phyloP scores from a whole-genome alignment of 169 alveolate genomes.

The Theileria equi region DNA sequence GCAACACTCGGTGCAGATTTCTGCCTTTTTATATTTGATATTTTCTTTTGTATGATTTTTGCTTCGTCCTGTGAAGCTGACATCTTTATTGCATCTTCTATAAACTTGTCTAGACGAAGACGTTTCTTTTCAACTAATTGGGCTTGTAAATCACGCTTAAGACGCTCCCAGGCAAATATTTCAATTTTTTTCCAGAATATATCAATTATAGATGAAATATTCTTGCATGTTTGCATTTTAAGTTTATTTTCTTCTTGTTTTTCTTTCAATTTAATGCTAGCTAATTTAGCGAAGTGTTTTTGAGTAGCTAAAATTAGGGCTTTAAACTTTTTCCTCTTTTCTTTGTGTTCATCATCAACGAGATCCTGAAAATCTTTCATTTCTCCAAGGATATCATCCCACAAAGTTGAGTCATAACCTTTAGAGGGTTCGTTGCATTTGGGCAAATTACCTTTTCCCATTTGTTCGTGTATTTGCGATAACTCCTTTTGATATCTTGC shows the following conservation, averaged over 20 bases:
- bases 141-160: conserved; percentile 68
- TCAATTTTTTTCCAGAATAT: conserved; percentile 77
- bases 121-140: conserved; percentile 68
- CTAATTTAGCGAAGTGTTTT: conserved; percentile 47
- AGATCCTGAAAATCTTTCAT: conserved; percentile 76
- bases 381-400: conserved; percentile 46
- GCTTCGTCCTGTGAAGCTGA: conserved; percentile 23
- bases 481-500: conserved; percentile 17
- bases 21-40: background rate
- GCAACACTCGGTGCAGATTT: background rate
- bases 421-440: conserved; percentile 49
- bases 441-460: conserved; percentile 35
- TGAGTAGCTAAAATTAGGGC: conserved; percentile 37
- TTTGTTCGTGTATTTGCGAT: conserved; percentile 6
- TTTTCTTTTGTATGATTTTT: conserved; percentile 5
- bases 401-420: conserved; percentile 7
- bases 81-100: conserved; percentile 71
- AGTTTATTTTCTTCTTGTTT: conserved; percentile 60
- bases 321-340: conserved; percentile 68
- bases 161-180: conserved; percentile 73
- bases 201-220: conserved; percentile 56
- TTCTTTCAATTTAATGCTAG: conserved; percentile 17
- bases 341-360: conserved; percentile 69
- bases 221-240: conserved; percentile 34
- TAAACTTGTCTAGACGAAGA: conserved; percentile 68